Evolutionary conservation across 164 flowering plant species (phyloP).

Genomic region (Sedum album): DNA sequence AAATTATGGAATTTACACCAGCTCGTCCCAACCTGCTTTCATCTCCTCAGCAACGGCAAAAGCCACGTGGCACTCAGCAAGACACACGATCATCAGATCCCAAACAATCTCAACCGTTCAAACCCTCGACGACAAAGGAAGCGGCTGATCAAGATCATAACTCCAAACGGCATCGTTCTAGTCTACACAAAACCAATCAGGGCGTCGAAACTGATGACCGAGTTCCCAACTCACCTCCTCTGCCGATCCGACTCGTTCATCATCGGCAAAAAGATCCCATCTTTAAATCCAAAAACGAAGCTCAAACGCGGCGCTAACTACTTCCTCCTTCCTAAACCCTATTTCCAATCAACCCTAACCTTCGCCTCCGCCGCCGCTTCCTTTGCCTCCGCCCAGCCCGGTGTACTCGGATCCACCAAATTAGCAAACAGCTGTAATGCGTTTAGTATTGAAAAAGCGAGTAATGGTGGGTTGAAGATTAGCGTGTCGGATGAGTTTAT

Average conservation of each 20-base stretch:
- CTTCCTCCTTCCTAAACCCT: slow-evolving; percentile 50
- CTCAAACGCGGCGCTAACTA: slow-evolving; percentile 59
- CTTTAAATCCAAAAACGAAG: slow-evolving; percentile 36
- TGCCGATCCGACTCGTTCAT: slow-evolving; percentile 56
- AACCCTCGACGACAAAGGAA: background rate
- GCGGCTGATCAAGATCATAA: slow-evolving; percentile 35
- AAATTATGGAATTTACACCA: background rate
- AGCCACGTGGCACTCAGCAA: background rate
- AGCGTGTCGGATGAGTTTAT: slow-evolving; percentile 61
- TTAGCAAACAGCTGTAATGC: slow-evolving; percentile 26
- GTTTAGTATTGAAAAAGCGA: slow-evolving; percentile 39
- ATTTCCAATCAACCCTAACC: slow-evolving; percentile 50
- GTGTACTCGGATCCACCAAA: slow-evolving; percentile 8
- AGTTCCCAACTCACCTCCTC: slow-evolving; percentile 49
- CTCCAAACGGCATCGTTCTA: slow-evolving; percentile 38
- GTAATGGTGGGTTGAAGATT: slow-evolving; percentile 40
- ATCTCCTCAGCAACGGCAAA: background rate
- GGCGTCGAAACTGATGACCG: slow-evolving; percentile 43
- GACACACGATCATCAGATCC: background rate
- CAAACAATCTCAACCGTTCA: background rate
- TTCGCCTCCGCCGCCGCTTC: slow-evolving; percentile 48
- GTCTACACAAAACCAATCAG: slow-evolving; percentile 42
- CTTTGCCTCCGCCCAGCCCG: slow-evolving; percentile 17
- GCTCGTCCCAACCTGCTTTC: background rate
- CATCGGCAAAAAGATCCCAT: slow-evolving; percentile 58